phyloP scores from a whole-genome alignment of 257 asterid genomes.

The Paulownia fortunei region DNA sequence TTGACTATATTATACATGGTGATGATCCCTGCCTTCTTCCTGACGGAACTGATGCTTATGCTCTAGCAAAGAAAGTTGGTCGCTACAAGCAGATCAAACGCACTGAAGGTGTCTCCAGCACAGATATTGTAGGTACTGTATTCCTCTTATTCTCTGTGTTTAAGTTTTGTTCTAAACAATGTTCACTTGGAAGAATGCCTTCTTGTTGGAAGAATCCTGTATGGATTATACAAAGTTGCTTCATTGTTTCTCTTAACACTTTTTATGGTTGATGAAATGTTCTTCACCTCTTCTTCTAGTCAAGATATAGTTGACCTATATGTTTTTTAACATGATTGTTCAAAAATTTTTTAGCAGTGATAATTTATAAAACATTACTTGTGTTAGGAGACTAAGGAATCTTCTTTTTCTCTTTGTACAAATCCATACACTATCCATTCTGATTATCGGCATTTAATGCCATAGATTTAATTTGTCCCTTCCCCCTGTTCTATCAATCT shows the following conservation, averaged over 20 bases:
- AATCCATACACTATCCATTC: neutral
- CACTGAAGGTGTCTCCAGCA: conserved; percentile 98
- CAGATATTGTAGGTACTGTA: conserved; percentile 94
- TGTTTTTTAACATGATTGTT: neutral
- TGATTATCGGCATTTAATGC: too few species aligned
- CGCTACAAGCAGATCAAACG: conserved; percentile 98
- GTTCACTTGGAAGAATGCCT: conserved; percentile 15
- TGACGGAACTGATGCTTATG: conserved; percentile 97
- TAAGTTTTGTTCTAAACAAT: conserved; percentile 8
- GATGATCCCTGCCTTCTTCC: conserved; percentile 98
- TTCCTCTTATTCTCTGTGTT: conserved; percentile 37
- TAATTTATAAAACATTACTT: neutral
- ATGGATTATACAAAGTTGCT: neutral
- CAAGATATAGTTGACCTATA: neutral
- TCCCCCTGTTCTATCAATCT: neutral
- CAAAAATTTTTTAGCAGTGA: neutral
- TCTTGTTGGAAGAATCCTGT: conserved; percentile 11
- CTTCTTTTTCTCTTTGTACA: neutral
- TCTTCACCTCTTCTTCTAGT: neutral
- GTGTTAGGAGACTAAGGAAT: neutral
- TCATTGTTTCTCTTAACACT: neutral
- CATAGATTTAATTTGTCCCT: too few species aligned
- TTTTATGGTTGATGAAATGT: neutral
- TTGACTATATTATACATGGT: conserved; percentile 92
- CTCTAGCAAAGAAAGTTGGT: conserved; percentile 89